A percentile compares a stretch with the other conserved stretches of the same genome.
Evolutionary conservation across 1,284 basidiomycete species (phyloP).

Genomic region (Ustilago lituana): DNA sequence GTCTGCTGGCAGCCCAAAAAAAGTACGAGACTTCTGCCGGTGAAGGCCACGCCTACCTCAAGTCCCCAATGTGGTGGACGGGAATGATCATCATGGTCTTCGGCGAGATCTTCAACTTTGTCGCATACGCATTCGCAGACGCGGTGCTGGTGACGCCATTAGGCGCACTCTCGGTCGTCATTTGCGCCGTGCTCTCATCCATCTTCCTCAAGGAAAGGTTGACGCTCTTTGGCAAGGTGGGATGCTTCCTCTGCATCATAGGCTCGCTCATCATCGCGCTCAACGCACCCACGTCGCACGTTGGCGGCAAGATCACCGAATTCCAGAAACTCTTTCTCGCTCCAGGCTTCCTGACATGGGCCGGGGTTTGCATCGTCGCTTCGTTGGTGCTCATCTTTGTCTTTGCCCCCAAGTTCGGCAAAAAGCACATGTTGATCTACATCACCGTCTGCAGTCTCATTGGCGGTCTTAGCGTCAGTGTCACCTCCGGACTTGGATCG

Average conservation of each 20-base stretch:
- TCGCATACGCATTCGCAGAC: slow-evolving; percentile 88
- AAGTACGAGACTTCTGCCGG: slow-evolving; percentile 76
- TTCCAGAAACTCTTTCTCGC: slow-evolving; percentile 87
- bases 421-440: slow-evolving; percentile 94
- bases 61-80: slow-evolving; percentile 65
- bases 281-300: slow-evolving; percentile 82
- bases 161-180: slow-evolving; percentile 93
- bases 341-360: slow-evolving; percentile 86
- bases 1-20: slow-evolving; percentile 64
- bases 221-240: slow-evolving; percentile 69
- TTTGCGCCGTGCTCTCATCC: slow-evolving; percentile 91
- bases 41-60: slow-evolving; percentile 91
- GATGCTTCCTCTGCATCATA: slow-evolving; percentile 85
- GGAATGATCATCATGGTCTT: slow-evolving; percentile 66
- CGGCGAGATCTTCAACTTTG: slow-evolving; percentile 53
- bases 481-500: slow-evolving; percentile 90
- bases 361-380: slow-evolving; percentile 66
- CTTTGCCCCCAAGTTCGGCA: slow-evolving; percentile 87
- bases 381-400: slow-evolving; percentile 71
- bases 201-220: slow-evolving; percentile 92
- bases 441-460: slow-evolving; percentile 82
- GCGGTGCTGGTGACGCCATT: slow-evolving; percentile 93
- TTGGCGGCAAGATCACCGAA: slow-evolving; percentile 79
- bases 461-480: slow-evolving; percentile 93
- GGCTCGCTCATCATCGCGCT: slow-evolving; percentile 78